Percentiles rank a stretch among this genome's conserved stretches.
Evolutionary conservation across 2,329 filamentous ascomycete genomes (phyloP).

Genomic region (Botrytis galanthina): DNA sequence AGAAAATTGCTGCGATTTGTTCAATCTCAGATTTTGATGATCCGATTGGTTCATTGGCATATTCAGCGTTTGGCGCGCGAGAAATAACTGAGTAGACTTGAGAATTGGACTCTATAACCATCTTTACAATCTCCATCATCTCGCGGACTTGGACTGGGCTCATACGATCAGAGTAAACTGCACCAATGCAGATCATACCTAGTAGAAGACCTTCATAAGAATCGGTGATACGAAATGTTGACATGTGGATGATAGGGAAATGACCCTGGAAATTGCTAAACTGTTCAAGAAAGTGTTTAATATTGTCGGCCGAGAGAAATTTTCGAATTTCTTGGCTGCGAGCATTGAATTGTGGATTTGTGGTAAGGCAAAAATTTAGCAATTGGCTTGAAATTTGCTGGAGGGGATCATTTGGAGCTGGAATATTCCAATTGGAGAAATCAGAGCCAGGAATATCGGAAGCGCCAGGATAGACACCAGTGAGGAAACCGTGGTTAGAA

Average conservation of each 20-base stretch:
- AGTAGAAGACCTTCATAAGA: conserved; percentile 66
- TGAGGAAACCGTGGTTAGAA: conserved; percentile 53
- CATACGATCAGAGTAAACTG: conserved; percentile 68
- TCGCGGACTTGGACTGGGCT: conserved; percentile 60
- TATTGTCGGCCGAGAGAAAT: conserved; percentile 64
- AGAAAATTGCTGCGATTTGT: conserved; percentile 64
- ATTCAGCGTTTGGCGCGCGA: conserved; percentile 41
- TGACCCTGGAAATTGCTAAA: conserved; percentile 73
- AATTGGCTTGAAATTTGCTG: conserved; percentile 55
- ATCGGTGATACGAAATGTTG: conserved; percentile 66
- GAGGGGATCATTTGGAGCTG: conserved; percentile 47
- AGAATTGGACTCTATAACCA: conserved; percentile 57
- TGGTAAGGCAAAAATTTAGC: conserved; percentile 55
- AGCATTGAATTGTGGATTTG: conserved; percentile 55
- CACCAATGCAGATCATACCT: conserved; percentile 70
- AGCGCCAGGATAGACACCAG: conserved; percentile 29
- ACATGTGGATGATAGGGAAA: conserved; percentile 69
- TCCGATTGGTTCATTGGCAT: conserved; percentile 41
- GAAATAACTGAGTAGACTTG: conserved; percentile 49
- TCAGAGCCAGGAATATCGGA: conserved; percentile 33
- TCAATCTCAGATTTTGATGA: conserved; percentile 52
- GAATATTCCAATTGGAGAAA: conserved; percentile 44
- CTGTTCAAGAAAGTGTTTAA: conserved; percentile 68
- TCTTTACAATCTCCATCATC: conserved; percentile 63
- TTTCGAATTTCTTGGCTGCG: conserved; percentile 50